A percentile compares a stretch with the other conserved stretches of the same genome.
phyloP scores from a whole-genome alignment of 2,329 filamentous ascomycete species.

The Alternaria angustiovoidea region DNA sequence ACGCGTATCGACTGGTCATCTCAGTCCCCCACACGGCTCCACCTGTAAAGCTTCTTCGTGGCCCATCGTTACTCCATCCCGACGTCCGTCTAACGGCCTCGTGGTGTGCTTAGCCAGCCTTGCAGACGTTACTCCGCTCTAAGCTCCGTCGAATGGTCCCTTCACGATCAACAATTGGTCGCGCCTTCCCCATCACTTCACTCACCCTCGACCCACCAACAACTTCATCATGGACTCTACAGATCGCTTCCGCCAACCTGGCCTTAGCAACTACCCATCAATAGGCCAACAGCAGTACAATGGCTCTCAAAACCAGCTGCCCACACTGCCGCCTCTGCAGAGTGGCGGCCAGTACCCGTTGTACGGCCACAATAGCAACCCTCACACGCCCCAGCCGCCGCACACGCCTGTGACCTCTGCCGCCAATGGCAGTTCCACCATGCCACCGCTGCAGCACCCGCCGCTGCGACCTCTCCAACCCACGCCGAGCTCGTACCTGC shows the following conservation, averaged over 20 bases:
- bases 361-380: conserved; percentile 50
- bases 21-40: conserved; percentile 47
- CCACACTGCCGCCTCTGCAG: conserved; percentile 49
- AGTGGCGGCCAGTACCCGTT: conserved; percentile 40
- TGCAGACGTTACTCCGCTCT: conserved; percentile 33
- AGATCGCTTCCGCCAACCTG: conserved; percentile 48
- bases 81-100: conserved; percentile 35
- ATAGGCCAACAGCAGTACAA: conserved; percentile 44
- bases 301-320: conserved; percentile 40
- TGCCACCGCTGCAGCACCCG: conserved; percentile 49
- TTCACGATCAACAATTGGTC: conserved; percentile 42
- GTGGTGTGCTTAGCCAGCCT: conserved; percentile 33
- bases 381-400: conserved; percentile 49
- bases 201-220: conserved; percentile 18
- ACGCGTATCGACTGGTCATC: conserved; percentile 34
- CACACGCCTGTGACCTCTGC: conserved; percentile 48
- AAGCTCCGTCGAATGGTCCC: conserved; percentile 43
- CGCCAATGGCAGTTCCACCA: conserved; percentile 39
- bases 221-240: conserved; percentile 42
- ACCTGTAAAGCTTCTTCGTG: conserved; percentile 41
- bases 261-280: conserved; percentile 44
- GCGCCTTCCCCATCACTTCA: conserved; percentile 35
- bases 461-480: conserved; percentile 50
- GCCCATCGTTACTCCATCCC: conserved; percentile 38
- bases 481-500: conserved; percentile 46